These are phyloP conservation scores for Imleria badia DNA, from an alignment of 768 basidiomycete species.

Conservation along the genomic window DNA sequence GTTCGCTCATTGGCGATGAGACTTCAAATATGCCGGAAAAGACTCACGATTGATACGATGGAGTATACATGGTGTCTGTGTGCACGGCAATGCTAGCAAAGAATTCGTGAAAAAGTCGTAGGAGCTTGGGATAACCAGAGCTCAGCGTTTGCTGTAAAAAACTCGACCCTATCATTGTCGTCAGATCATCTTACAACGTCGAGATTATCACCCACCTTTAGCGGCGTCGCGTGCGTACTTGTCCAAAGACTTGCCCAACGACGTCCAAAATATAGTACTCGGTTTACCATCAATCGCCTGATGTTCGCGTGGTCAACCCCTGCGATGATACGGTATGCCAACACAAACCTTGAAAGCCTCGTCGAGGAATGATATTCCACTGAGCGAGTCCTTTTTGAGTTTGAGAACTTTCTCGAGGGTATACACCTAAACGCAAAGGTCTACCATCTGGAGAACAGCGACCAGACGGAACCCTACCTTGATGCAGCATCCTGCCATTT, in stretches of 20 bases:
- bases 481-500: constrained; percentile 88
- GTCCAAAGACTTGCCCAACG: constrained; percentile 77
- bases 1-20: not conserved
- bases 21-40: not conserved
- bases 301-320: constrained; percentile 1
- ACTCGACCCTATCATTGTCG: constrained; percentile 59
- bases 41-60: constrained; percentile 76
- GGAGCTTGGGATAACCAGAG: constrained; percentile 79
- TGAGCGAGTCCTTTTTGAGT: constrained; percentile 80
- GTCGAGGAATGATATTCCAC: constrained; percentile 80
- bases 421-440: constrained; percentile 62
- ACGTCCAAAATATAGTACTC: constrained; percentile 88
- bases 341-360: constrained; percentile 83
- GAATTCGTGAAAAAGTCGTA: constrained; percentile 95
- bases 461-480: constrained; percentile 50
- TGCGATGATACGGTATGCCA: too few species aligned
- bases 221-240: constrained; percentile 77
- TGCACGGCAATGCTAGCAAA: constrained; percentile 94
- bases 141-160: constrained; percentile 91
- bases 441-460: not conserved
- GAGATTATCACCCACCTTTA: constrained; percentile 51
- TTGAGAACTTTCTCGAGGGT: constrained; percentile 91
- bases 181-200: constrained; percentile 1
- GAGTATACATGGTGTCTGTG: constrained; percentile 90
- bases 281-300: constrained; percentile 90